Percentiles rank a stretch among this genome's conserved stretches.
phyloP scores from a whole-genome alignment of 1,139 yeast species.

The Suhomyces terraborum region DNA sequence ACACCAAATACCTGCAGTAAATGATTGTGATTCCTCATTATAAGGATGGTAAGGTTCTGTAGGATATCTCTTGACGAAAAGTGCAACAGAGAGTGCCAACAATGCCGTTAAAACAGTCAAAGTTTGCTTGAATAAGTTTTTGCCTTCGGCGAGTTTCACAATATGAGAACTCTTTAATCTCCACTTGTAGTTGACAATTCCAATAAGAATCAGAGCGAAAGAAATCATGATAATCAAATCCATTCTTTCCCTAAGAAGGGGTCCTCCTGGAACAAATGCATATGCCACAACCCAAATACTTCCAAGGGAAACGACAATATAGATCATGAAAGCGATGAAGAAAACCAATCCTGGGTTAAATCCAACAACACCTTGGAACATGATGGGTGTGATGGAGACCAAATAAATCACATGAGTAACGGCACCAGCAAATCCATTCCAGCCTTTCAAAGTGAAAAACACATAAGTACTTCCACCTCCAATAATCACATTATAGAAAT shows the following conservation, averaged over 20 bases:
- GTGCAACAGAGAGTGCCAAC: constrained; percentile 33
- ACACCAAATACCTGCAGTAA: constrained; percentile 98
- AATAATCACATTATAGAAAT: constrained; percentile 31
- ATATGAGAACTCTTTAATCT: constrained; percentile 25
- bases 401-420: constrained; percentile 63
- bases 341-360: constrained; percentile 61
- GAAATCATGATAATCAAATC: constrained; percentile 62
- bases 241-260: constrained; percentile 81
- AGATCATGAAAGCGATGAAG: constrained; percentile 57
- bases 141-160: constrained; percentile 23
- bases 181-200: constrained; percentile 37
- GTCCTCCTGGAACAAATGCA: constrained; percentile 97
- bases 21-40: constrained; percentile 70
- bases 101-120: constrained; percentile 30
- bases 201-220: constrained; percentile 47
- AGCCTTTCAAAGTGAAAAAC: constrained; percentile 58
- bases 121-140: constrained; percentile 28
- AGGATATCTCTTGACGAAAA: constrained; percentile 63
- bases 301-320: constrained; percentile 63
- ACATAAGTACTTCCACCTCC: constrained; percentile 56
- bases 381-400: constrained; percentile 61
- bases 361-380: constrained; percentile 59
- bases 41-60: constrained; percentile 63
- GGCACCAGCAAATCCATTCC: constrained; percentile 88
- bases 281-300: constrained; percentile 98